A percentile compares a stretch with the other conserved stretches of the same genome.
phyloP scores from a whole-genome alignment of 805 yeast genomes.

The Diddensiella santjacobensis region DNA sequence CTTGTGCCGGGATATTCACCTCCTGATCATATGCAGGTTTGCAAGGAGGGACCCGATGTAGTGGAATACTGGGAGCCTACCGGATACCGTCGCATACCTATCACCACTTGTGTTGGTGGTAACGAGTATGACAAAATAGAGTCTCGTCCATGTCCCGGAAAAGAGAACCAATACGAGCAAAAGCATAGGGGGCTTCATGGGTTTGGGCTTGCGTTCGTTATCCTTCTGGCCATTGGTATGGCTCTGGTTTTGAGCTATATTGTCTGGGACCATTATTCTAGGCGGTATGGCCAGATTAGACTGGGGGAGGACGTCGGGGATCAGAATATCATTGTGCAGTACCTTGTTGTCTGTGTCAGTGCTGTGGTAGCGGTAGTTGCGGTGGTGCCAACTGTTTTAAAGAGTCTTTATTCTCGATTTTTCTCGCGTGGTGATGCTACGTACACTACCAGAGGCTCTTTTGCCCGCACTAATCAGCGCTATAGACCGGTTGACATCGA shows the following conservation, averaged over 20 bases:
- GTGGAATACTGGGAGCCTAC: constrained; percentile 82
- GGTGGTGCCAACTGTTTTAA: constrained; percentile 21
- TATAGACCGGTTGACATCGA: constrained; percentile 33
- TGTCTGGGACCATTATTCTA: constrained; percentile 75
- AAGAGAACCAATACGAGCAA: constrained; percentile 55
- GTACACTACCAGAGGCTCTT: constrained; percentile 25
- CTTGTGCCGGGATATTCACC: constrained; percentile 72
- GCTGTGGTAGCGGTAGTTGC: constrained; percentile 25
- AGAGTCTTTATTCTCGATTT: constrained; percentile 8
- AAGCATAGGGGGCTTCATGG: constrained; percentile 54
- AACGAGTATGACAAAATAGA: constrained; percentile 60
- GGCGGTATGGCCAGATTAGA: constrained; percentile 81
- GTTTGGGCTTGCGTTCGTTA: constrained; percentile 47
- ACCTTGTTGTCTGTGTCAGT: constrained; percentile 32
- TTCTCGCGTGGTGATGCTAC: constrained; percentile 2
- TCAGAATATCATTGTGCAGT: constrained; percentile 20
- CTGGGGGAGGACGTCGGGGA: constrained; percentile 57
- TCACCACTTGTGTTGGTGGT: constrained; percentile 85
- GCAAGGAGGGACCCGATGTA: constrained; percentile 49
- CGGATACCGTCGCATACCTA: constrained; percentile 83
- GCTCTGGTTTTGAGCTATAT: constrained; percentile 59
- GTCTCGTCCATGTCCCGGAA: constrained; percentile 84
- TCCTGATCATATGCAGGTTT: constrained; percentile 57
- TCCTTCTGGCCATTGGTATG: constrained; percentile 52
- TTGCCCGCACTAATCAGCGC: constrained; percentile 13